Evolutionary conservation across 108 stramenopile species (phyloP).

Genomic region (Skeletonema menzelii): DNA sequence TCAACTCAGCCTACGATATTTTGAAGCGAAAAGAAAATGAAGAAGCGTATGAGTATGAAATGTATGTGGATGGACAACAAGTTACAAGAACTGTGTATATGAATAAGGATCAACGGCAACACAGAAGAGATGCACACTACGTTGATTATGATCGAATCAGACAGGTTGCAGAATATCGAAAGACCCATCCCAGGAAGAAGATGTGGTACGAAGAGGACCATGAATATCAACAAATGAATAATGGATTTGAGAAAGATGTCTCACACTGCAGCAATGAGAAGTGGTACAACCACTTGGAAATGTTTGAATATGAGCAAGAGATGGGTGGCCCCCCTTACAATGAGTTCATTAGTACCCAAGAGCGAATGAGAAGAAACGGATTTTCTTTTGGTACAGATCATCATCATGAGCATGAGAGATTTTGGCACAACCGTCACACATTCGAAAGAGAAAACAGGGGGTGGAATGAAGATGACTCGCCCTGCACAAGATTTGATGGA

Average conservation of each 20-base stretch:
- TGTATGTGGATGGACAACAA: slow-evolving; percentile 11
- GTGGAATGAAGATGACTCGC: background rate
- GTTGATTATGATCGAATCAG: slow-evolving; percentile 21
- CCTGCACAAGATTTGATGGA: background rate
- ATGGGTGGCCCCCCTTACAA: background rate
- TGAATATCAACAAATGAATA: slow-evolving; percentile 1
- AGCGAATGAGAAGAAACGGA: background rate
- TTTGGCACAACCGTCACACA: background rate
- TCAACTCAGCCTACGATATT: slow-evolving; percentile 29
- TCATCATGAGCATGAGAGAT: background rate
- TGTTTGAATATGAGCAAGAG: background rate
- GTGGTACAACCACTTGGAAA: slow-evolving; percentile 12
- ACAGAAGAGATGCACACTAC: slow-evolving; percentile 8
- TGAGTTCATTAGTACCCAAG: background rate
- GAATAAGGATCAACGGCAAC: background rate
- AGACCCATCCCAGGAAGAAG: slow-evolving; percentile 10
- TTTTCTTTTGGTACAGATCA: background rate
- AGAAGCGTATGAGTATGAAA: slow-evolving; percentile 13
- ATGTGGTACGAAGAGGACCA: slow-evolving; percentile 30
- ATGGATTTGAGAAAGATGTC: slow-evolving; percentile 12
- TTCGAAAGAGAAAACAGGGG: background rate
- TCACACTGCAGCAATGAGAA: slow-evolving; percentile 4
- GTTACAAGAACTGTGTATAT: slow-evolving; percentile 4
- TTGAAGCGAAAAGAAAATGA: slow-evolving; percentile 20
- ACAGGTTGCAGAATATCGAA: slow-evolving; percentile 17